Percentiles rank a stretch among this genome's conserved stretches.
phyloP scores from a whole-genome alignment of 1,139 yeast genomes.

The Hansenula lynferdii region DNA sequence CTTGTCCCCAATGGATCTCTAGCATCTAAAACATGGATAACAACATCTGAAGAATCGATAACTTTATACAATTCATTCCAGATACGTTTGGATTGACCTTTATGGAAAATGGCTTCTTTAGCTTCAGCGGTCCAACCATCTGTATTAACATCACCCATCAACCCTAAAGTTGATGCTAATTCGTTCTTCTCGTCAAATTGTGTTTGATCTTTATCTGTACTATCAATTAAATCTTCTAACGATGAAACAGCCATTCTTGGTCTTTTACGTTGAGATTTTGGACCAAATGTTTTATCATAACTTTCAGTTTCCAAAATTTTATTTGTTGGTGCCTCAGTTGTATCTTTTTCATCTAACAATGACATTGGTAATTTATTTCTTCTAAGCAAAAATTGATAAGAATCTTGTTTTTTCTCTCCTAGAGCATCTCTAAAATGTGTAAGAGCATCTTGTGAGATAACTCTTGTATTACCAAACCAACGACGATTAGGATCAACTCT shows the following conservation, averaged over 20 bases:
- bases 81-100: slow-evolving; percentile 97
- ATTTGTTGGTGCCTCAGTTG: slow-evolving; percentile 67
- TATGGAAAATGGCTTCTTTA: slow-evolving; percentile 90
- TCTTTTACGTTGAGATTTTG: slow-evolving; percentile 90
- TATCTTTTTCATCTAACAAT: slow-evolving; percentile 77
- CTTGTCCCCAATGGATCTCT: slow-evolving; percentile 97
- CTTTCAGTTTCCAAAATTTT: slow-evolving; percentile 87
- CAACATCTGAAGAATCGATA: slow-evolving; percentile 95
- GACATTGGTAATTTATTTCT: slow-evolving; percentile 97
- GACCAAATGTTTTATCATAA: slow-evolving; percentile 81
- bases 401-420: slow-evolving; percentile 80
- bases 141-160: slow-evolving; percentile 65
- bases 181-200: slow-evolving; percentile 69
- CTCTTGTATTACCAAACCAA: slow-evolving; percentile 98
- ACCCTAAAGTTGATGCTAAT: slow-evolving; percentile 67
- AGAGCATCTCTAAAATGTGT: slow-evolving; percentile 92
- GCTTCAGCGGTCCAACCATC: slow-evolving; percentile 89
- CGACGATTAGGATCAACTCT: slow-evolving; percentile 94
- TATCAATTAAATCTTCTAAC: slow-evolving; percentile 74
- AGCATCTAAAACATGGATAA: slow-evolving; percentile 93
- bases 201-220: slow-evolving; percentile 54
- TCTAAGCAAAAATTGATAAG: slow-evolving; percentile 82
- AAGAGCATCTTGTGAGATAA: slow-evolving; percentile 94
- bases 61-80: slow-evolving; percentile 98
- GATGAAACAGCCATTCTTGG: slow-evolving; percentile 76